A percentile compares a stretch with the other conserved stretches of the same genome.
These are phyloP conservation scores for Sporothrix brunneoviolacea DNA, from an alignment of 2,329 filamentous ascomycete species.

Conservation along the genomic window DNA sequence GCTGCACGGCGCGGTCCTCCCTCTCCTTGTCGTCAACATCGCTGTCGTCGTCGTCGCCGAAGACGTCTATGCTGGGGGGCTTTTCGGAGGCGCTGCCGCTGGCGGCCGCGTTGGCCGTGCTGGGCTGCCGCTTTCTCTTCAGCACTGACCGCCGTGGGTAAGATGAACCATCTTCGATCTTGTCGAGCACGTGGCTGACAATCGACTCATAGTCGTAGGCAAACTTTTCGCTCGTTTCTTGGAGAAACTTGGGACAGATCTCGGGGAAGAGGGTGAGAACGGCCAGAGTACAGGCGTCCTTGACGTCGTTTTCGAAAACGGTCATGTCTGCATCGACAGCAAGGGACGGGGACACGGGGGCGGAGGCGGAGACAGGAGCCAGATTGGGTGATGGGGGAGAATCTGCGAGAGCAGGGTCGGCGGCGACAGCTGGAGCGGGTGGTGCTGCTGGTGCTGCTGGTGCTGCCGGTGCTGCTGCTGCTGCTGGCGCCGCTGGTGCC, in stretches of 20 bases:
- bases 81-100: slow-evolving; percentile 7
- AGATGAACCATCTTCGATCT: slow-evolving; percentile 29
- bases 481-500: no score
- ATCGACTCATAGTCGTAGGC: slow-evolving; percentile 26
- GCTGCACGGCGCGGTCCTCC: slow-evolving; percentile 13
- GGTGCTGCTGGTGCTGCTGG: not conserved
- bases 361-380: no score
- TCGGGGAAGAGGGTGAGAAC: slow-evolving; percentile 37
- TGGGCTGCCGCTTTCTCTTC: slow-evolving; percentile 36
- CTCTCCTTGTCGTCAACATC: slow-evolving; percentile 15
- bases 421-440: not conserved
- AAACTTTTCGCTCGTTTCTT: slow-evolving; percentile 22
- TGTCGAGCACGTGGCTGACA: slow-evolving; percentile 35
- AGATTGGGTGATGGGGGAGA: no score
- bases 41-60: slow-evolving; percentile 17
- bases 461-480: not conserved
- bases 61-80: slow-evolving; percentile 11
- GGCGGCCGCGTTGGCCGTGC: not conserved
- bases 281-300: slow-evolving; percentile 24
- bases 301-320: slow-evolving; percentile 1
- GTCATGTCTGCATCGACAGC: not conserved
- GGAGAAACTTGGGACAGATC: slow-evolving; percentile 36
- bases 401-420: not conserved
- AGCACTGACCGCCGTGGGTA: slow-evolving; percentile 30
- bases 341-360: not conserved